Conservation (phyloP, 2,329 filamentous ascomycete genomes). For the Sporothrix variecibatus region DNA sequence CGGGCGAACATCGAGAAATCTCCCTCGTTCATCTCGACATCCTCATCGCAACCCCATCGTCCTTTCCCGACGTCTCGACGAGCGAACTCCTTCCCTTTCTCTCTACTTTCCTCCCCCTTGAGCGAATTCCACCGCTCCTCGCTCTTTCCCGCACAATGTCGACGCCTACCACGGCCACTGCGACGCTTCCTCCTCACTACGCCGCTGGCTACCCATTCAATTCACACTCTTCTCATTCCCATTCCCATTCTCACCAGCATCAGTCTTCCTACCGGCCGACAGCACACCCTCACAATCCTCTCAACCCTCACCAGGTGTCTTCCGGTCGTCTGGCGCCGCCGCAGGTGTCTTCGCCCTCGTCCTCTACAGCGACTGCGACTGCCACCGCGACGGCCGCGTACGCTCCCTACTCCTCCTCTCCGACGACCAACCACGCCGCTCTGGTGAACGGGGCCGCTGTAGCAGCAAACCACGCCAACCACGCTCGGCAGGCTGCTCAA, state of each 20-base stretch:
- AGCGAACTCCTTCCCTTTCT: not conserved
- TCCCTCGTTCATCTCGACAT: slow-evolving; percentile 1
- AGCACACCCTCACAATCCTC: not conserved
- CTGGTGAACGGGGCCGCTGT: slow-evolving; percentile 25
- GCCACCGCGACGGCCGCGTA: slow-evolving; percentile 32
- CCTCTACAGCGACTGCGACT: not conserved
- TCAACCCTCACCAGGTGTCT: not conserved
- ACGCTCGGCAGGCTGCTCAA: slow-evolving; percentile 20
- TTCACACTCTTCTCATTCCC: slow-evolving; percentile 45
- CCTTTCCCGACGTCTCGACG: not conserved
- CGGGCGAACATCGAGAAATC: slow-evolving; percentile 7
- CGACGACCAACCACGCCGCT: slow-evolving; percentile 27
- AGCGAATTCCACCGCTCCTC: slow-evolving; percentile 11
- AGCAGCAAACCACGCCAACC: slow-evolving; percentile 21
- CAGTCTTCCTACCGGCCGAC: not conserved
- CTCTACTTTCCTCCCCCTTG: not conserved
- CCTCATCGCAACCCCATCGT: not conserved
- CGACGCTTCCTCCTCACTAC: slow-evolving; percentile 69
- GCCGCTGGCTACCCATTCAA: slow-evolving; percentile 65
- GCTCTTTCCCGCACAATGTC: slow-evolving; percentile 60
- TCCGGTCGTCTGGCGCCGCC: slow-evolving; percentile 41
- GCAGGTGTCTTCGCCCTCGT: slow-evolving; percentile 36
- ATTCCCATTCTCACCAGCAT: slow-evolving; percentile 41
- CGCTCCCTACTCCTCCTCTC: slow-evolving; percentile 33
- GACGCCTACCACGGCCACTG: slow-evolving; percentile 76